These are phyloP conservation scores for Saccharomyces hybrid DNA, from an alignment of 1,139 yeast genomes.

Conservation along the genomic window DNA sequence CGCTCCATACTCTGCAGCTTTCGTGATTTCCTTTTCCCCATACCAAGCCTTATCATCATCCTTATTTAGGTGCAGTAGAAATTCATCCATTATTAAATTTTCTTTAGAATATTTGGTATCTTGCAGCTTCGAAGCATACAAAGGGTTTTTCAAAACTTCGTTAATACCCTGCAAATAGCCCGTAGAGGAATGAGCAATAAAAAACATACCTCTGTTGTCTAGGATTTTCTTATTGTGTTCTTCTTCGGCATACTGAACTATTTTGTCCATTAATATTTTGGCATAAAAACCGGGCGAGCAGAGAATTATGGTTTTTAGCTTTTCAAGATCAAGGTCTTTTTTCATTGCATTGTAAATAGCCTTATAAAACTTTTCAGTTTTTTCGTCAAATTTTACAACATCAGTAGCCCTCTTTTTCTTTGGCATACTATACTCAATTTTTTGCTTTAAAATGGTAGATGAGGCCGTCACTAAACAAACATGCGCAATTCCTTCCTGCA, in stretches of 20 bases:
- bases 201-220: conserved; percentile 57
- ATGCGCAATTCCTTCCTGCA: conserved; percentile 94
- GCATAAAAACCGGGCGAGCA: conserved; percentile 95
- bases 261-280: conserved; percentile 50
- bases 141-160: conserved; percentile 70
- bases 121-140: conserved; percentile 54
- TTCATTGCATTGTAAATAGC: conserved; percentile 56
- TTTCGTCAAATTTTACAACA: conserved; percentile 71
- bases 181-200: conserved; percentile 78
- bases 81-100: conserved; percentile 61
- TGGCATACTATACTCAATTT: conserved; percentile 78
- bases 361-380: conserved; percentile 60
- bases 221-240: conserved; percentile 50
- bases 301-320: conserved; percentile 66
- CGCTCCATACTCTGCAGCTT: conserved; percentile 72
- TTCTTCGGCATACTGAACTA: conserved; percentile 48
- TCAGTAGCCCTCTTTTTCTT: conserved; percentile 77
- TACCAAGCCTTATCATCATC: conserved; percentile 91
- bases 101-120: conserved; percentile 83
- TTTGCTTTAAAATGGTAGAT: conserved; percentile 74
- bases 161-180: conserved; percentile 89
- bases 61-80: conserved; percentile 64
- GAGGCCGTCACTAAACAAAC: conserved; percentile 82
- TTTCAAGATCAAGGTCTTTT: conserved; percentile 59
- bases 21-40: conserved; percentile 71